A percentile compares a stretch with the other conserved stretches of the same genome.
phyloP scores from a whole-genome alignment of 2,329 filamentous ascomycete species.

The Mycogone perniciosa region DNA sequence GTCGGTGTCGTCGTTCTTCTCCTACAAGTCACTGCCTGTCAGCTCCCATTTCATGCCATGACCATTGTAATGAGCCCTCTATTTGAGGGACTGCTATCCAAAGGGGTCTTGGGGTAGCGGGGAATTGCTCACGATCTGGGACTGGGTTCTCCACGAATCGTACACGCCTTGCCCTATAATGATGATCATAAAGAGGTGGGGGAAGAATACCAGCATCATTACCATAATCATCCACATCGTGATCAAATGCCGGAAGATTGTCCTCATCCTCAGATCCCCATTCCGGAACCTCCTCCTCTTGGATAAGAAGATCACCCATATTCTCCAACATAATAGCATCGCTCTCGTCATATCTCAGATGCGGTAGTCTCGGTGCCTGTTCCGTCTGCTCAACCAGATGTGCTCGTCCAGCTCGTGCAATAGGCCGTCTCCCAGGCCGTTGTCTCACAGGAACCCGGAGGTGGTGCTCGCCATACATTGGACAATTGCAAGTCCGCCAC shows the following conservation, averaged over 20 bases:
- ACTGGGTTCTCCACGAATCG: too few species aligned
- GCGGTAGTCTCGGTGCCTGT: neutral
- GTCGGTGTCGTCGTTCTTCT: too few species aligned
- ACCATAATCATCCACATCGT: neutral
- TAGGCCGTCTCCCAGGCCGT: neutral
- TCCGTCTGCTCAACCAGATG: neutral
- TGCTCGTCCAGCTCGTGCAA: neutral
- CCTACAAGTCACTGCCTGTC: too few species aligned
- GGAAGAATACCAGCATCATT: neutral
- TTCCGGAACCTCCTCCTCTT: neutral
- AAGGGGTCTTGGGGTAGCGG: too few species aligned
- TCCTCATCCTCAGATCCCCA: neutral
- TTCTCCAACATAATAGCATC: neutral
- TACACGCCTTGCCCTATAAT: too few species aligned
- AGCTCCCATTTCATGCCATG: too few species aligned
- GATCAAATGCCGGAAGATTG: neutral
- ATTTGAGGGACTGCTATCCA: too few species aligned
- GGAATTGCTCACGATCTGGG: too few species aligned
- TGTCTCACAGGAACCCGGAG: neutral
- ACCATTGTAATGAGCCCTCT: too few species aligned
- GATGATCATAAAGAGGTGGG: neutral
- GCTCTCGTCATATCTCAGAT: constrained; percentile 4
- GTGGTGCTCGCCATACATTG: neutral
- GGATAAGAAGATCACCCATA: neutral
- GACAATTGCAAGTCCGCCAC: neutral